Evolutionary conservation across 2,329 filamentous ascomycete species (phyloP).

Genomic region (Corinectria fuckeliana): DNA sequence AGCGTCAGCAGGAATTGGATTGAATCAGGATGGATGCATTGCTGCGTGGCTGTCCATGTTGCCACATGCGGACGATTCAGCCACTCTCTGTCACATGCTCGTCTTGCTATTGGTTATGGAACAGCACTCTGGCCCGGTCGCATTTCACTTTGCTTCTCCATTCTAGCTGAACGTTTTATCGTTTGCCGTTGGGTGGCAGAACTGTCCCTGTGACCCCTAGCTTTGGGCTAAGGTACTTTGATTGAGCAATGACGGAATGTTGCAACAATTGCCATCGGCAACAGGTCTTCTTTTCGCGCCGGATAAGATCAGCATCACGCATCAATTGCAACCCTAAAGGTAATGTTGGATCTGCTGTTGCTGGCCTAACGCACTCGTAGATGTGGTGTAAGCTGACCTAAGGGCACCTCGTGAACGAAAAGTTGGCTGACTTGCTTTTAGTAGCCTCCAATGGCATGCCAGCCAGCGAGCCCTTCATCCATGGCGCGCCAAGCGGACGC

Average conservation of each 20-base stretch:
- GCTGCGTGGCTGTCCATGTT: not conserved
- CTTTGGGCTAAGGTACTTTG: not conserved
- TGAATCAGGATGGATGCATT: not conserved
- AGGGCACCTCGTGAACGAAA: not conserved
- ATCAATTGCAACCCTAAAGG: not conserved
- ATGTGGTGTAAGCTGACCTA: slow-evolving; percentile 22
- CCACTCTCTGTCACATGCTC: not conserved
- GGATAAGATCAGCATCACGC: not conserved
- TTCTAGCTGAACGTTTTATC: not conserved
- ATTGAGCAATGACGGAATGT: not conserved
- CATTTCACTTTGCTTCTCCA: not conserved
- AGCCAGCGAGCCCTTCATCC: slow-evolving; percentile 26
- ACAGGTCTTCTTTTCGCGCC: not conserved
- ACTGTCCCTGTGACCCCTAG: not conserved
- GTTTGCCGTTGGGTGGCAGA: not conserved
- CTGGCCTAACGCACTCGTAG: not conserved
- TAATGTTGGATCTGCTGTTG: not conserved
- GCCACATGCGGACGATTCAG: slow-evolving; percentile 1
- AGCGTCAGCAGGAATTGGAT: not conserved
- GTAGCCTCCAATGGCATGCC: slow-evolving; percentile 11
- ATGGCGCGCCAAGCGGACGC: slow-evolving; percentile 10
- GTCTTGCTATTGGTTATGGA: not conserved
- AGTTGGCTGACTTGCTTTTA: not conserved
- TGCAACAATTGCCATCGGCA: not conserved
- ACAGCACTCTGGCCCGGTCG: not conserved